These are phyloP conservation scores for Blastocystis sp. DNA, from an alignment of 352 stramenopile species.

Conservation along the genomic window DNA sequence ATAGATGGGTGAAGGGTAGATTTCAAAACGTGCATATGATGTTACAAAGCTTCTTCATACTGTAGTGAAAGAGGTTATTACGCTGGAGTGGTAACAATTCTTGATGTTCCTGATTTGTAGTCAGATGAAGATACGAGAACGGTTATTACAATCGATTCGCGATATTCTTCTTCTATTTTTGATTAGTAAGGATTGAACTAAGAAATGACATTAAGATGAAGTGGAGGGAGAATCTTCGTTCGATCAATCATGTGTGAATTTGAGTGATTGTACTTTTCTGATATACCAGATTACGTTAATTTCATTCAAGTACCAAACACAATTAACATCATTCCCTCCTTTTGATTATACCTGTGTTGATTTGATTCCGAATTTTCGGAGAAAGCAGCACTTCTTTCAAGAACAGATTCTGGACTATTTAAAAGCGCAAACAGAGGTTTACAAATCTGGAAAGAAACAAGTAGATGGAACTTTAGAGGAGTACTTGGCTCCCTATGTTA, in stretches of 20 bases:
- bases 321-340: background rate
- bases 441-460: background rate
- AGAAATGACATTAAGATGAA: background rate
- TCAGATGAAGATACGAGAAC: background rate
- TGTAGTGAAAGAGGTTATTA: background rate
- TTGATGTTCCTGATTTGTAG: background rate
- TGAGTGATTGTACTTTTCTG: background rate
- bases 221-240: background rate
- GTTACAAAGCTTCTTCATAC: background rate
- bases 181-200: background rate
- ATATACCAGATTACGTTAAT: background rate
- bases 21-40: too few species aligned
- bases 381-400: background rate
- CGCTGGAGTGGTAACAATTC: background rate
- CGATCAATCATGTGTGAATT: background rate
- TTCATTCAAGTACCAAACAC: background rate
- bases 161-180: background rate
- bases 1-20: too few species aligned
- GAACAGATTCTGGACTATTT: background rate
- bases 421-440: background rate
- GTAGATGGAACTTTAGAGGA: background rate
- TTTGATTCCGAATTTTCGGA: background rate
- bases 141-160: background rate
- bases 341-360: background rate
- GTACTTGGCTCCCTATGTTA: background rate